Evolutionary conservation across 2,329 filamentous ascomycete genomes (phyloP).

Genomic region (Fusarium veterinarium): DNA sequence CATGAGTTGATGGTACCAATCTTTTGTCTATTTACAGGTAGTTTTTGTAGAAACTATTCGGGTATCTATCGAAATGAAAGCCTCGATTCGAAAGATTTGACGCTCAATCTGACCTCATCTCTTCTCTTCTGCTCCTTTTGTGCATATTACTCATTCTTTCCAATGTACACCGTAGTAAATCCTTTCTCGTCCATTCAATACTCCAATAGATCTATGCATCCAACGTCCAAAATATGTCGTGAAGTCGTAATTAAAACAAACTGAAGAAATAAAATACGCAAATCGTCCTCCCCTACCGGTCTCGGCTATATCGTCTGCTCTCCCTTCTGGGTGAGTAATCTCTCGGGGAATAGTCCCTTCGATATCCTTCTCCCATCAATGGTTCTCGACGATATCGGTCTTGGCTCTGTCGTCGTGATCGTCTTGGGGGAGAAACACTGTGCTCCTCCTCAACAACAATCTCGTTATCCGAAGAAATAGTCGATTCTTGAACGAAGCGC

Average conservation of each 20-base stretch:
- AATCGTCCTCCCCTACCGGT: slow-evolving; percentile 7
- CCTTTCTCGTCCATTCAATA: not conserved
- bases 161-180: not conserved
- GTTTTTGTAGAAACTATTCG: slow-evolving; percentile 18
- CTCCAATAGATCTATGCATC: slow-evolving; percentile 6
- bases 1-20: not conserved
- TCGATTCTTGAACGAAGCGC: slow-evolving; percentile 42
- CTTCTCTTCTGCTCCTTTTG: not conserved
- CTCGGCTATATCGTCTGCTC: slow-evolving; percentile 39
- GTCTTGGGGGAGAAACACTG: slow-evolving; percentile 40
- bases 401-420: slow-evolving; percentile 40
- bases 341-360: slow-evolving; percentile 39
- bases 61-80: slow-evolving; percentile 25
- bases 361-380: slow-evolving; percentile 28
- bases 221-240: slow-evolving; percentile 22
- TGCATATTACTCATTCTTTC: not conserved
- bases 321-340: slow-evolving; percentile 39
- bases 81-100: slow-evolving; percentile 14
- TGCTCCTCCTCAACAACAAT: slow-evolving; percentile 53
- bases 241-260: slow-evolving; percentile 28
- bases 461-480: slow-evolving; percentile 51
- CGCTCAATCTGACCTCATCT: slow-evolving; percentile 1
- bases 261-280: slow-evolving; percentile 8
- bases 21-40: slow-evolving; percentile 25
- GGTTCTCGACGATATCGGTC: slow-evolving; percentile 43